phyloP scores from a whole-genome alignment of 2,329 filamentous ascomycete species.

The Pyrenophora tritici-repentis region DNA sequence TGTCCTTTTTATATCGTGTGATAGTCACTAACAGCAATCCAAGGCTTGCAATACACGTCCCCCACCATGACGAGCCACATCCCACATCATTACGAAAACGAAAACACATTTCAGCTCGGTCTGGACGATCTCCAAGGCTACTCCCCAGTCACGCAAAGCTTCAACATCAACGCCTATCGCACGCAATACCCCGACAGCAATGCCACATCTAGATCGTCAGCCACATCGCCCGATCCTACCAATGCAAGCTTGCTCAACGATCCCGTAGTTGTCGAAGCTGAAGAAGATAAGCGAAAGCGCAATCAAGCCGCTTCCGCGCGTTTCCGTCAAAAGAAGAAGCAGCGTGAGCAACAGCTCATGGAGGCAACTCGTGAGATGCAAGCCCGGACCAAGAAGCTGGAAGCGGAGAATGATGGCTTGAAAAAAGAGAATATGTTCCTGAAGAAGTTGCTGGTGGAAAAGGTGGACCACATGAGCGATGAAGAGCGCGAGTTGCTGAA shows the following conservation, averaged over 20 bases:
- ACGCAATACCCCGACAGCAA: slow-evolving; percentile 43
- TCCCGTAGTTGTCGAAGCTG: slow-evolving; percentile 56
- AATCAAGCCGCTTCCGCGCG: slow-evolving; percentile 88
- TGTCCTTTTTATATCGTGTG: slow-evolving; percentile 6
- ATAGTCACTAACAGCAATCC: slow-evolving; percentile 31
- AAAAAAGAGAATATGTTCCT: slow-evolving; percentile 52
- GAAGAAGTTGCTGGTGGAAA: slow-evolving; percentile 44
- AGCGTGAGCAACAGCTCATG: slow-evolving; percentile 78
- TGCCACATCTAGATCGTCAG: slow-evolving; percentile 34
- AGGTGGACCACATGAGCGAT: slow-evolving; percentile 47
- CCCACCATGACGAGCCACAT: slow-evolving; percentile 36
- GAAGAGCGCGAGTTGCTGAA: slow-evolving; percentile 38
- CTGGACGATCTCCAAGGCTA: slow-evolving; percentile 40
- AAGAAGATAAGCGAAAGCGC: slow-evolving; percentile 87
- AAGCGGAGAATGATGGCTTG: slow-evolving; percentile 53
- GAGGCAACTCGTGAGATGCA: slow-evolving; percentile 68
- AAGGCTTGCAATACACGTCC: slow-evolving; percentile 38
- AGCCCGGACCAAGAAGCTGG: slow-evolving; percentile 75
- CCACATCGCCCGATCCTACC: slow-evolving; percentile 29
- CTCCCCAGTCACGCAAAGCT: slow-evolving; percentile 33
- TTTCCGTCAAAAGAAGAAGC: slow-evolving; percentile 95
- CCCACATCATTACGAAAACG: slow-evolving; percentile 31
- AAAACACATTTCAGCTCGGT: slow-evolving; percentile 23
- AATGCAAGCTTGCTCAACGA: slow-evolving; percentile 24
- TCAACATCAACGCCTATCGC: slow-evolving; percentile 32